Conservation (phyloP, 768 basidiomycete species). For the Aureoboletus auriporus region DNA sequence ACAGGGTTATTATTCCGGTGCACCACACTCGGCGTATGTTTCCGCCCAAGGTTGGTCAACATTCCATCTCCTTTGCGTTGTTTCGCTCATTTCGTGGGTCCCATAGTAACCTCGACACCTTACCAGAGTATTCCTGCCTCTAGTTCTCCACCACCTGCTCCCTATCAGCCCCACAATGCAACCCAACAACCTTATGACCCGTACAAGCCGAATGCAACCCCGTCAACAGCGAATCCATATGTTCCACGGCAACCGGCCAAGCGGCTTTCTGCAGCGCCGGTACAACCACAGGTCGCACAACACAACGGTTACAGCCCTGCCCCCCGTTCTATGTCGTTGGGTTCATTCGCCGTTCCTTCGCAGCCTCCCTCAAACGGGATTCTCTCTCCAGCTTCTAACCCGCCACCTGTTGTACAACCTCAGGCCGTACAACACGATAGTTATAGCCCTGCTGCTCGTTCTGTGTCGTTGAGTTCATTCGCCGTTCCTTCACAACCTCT, state of each 20-base stretch:
- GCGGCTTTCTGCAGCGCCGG: conserved; percentile 8
- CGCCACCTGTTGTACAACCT: conserved; percentile 16
- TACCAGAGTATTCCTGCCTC: conserved; percentile 11
- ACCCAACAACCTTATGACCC: conserved; percentile 28
- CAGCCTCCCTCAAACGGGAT: conserved; percentile 18
- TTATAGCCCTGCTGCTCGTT: conserved; percentile 21
- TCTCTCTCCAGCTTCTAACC: conserved; percentile 27
- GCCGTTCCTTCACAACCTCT: conserved; percentile 11
- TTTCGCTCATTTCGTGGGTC: conserved; percentile 4
- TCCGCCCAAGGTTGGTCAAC: conserved; percentile 23
- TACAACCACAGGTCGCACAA: conserved; percentile 18
- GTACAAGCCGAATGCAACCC: conserved; percentile 30
- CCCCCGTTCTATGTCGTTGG: conserved; percentile 22
- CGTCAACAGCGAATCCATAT: conserved; percentile 20
- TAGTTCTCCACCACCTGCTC: conserved; percentile 13
- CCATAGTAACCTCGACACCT: conserved; percentile 10
- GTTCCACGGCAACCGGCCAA: conserved; percentile 10
- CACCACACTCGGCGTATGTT: conserved; percentile 15
- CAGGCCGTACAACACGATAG: conserved; percentile 32
- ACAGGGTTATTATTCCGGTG: conserved; percentile 31
- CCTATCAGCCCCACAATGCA: conserved; percentile 13
- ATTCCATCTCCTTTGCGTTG: background rate
- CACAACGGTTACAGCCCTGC: conserved; percentile 28
- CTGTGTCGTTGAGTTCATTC: conserved; percentile 21
- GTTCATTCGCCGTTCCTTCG: conserved; percentile 12